phyloP scores from a whole-genome alignment of 768 basidiomycete species.

The Boletellus ananas region DNA sequence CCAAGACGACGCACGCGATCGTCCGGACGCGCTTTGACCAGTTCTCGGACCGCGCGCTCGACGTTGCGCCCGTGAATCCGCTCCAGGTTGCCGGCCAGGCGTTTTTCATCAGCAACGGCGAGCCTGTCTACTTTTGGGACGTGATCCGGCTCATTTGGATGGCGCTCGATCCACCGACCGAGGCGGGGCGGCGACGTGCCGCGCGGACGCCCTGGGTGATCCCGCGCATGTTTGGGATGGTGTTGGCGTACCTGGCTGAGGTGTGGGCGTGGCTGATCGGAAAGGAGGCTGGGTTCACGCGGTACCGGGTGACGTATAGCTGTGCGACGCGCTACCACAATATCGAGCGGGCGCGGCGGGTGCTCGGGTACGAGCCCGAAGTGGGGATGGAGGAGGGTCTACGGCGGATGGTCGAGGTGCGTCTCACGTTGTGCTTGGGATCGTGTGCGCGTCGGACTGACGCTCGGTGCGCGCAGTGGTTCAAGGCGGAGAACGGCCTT shows the following conservation, averaged over 20 bases:
- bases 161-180: conserved; percentile 49
- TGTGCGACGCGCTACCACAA: conserved; percentile 86
- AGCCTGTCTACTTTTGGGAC: conserved; percentile 97
- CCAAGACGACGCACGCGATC: conserved; percentile 46
- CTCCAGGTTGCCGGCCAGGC: conserved; percentile 87
- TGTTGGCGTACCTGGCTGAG: conserved; percentile 71
- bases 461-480: conserved; percentile 15
- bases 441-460: background rate
- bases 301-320: conserved; percentile 76
- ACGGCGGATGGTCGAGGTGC: conserved; percentile 68
- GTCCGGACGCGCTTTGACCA: conserved; percentile 81
- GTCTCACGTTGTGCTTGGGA: conserved; percentile 18
- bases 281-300: conserved; percentile 81
- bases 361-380: conserved; percentile 91
- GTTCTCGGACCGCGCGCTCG: conserved; percentile 57
- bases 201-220: conserved; percentile 44
- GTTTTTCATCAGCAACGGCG: conserved; percentile 97
- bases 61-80: conserved; percentile 48
- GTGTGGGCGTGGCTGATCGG: conserved; percentile 69
- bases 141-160: conserved; percentile 80
- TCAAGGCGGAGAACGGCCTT: conserved; percentile 31
- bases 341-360: conserved; percentile 86
- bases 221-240: conserved; percentile 61
- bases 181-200: conserved; percentile 41
- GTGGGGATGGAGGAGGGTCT: conserved; percentile 89